Evolutionary conservation across 2,329 filamentous ascomycete species (phyloP).

Genomic region (Eutypa lata): DNA sequence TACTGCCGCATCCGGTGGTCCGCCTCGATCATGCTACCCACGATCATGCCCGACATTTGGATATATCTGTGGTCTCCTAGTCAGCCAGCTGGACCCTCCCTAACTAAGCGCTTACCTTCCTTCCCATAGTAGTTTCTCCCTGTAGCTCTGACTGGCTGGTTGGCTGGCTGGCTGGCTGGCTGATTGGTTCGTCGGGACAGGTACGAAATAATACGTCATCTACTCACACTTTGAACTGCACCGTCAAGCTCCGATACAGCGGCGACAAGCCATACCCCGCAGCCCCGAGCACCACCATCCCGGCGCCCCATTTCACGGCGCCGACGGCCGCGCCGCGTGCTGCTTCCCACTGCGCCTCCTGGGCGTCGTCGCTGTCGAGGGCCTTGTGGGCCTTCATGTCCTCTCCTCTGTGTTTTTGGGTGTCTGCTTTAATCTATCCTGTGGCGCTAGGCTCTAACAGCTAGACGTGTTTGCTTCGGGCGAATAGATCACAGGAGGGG

Average conservation of each 20-base stretch:
- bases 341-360: slow-evolving; percentile 69
- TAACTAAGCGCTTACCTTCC: not conserved
- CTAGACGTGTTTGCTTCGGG: too few relatives aligned
- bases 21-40: slow-evolving; percentile 74
- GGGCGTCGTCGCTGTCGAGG: slow-evolving; percentile 63
- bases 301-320: slow-evolving; percentile 70
- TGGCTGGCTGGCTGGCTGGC: too few relatives aligned
- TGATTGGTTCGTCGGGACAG: too few relatives aligned
- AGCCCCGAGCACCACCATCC: slow-evolving; percentile 58
- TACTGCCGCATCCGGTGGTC: slow-evolving; percentile 66
- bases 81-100: not conserved
- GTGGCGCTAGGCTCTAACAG: too few relatives aligned
- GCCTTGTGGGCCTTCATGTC: slow-evolving; percentile 53
- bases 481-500: too few relatives aligned
- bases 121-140: too few relatives aligned
- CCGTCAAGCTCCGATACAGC: slow-evolving; percentile 67
- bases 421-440: too few relatives aligned
- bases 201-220: too few relatives aligned
- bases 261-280: slow-evolving; percentile 65
- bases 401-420: slow-evolving; percentile 3
- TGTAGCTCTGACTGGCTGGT: too few relatives aligned
- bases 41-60: slow-evolving; percentile 83
- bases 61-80: slow-evolving; percentile 56
- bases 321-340: slow-evolving; percentile 64
- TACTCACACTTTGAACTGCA: slow-evolving; percentile 78